phyloP scores from a whole-genome alignment of 257 asterid genomes.

The Verbascum thapsus region DNA sequence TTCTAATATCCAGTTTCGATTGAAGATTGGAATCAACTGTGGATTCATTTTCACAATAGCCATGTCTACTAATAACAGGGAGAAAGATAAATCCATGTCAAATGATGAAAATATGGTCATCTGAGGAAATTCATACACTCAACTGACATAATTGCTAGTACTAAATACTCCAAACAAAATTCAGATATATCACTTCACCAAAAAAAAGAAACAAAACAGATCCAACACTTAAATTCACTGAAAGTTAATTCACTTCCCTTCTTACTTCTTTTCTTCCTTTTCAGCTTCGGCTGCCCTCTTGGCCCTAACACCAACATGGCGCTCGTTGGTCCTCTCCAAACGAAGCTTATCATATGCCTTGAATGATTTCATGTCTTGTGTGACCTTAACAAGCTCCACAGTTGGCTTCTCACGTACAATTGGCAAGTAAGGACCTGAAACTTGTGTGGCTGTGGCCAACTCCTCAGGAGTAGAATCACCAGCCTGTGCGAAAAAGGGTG shows the following conservation, averaged over 20 bases:
- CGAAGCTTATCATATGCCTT: constrained; percentile 79
- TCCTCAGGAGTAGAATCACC: constrained; percentile 85
- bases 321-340: constrained; percentile 61
- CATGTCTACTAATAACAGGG: no score
- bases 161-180: constrained; percentile 29
- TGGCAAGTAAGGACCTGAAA: constrained; percentile 66
- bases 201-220: constrained; percentile 29
- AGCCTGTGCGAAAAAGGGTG: constrained; percentile 36
- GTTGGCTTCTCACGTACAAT: constrained; percentile 61
- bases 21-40: no score
- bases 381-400: constrained; percentile 69
- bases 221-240: constrained; percentile 23
- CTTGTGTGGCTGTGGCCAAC: constrained; percentile 72
- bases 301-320: constrained; percentile 75
- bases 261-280: constrained; percentile 81
- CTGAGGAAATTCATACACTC: constrained; percentile 22
- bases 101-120: constrained; percentile 15
- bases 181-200: constrained; percentile 22
- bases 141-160: constrained; percentile 5
- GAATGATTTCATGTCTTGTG: constrained; percentile 71
- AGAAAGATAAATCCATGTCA: constrained; percentile 10
- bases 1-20: no score
- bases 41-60: no score
- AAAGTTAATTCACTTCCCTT: constrained; percentile 2
- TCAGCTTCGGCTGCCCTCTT: constrained; percentile 96